Evolutionary conservation across 495 filamentous ascomycete genomes (phyloP).

Genomic region (Hypoxylon perforatum): DNA sequence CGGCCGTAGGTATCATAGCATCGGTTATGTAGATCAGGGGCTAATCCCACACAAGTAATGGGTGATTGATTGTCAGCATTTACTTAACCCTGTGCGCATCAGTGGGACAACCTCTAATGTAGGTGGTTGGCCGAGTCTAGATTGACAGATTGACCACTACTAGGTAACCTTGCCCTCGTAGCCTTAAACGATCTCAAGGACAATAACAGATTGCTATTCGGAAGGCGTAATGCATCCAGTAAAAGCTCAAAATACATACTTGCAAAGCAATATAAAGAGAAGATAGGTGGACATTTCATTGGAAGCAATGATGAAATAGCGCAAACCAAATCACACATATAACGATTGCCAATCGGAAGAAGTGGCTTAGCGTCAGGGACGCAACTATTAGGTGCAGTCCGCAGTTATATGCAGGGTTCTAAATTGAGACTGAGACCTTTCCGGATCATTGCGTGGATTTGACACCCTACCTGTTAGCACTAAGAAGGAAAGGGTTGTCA

Average conservation of each 20-base stretch:
- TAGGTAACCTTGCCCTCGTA: neutral
- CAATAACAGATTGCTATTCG: neutral
- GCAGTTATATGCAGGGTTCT: neutral
- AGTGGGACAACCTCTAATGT: conserved; percentile 24
- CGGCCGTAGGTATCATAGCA: neutral
- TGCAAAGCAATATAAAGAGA: neutral
- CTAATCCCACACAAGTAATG: conserved; percentile 4
- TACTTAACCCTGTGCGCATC: conserved; percentile 24
- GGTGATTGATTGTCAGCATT: conserved; percentile 32
- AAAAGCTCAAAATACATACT: conserved; percentile 6
- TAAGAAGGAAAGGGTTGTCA: too few species aligned
- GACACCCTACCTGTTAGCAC: too few species aligned
- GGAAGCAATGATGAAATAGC: neutral
- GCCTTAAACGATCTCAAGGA: neutral
- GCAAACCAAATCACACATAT: neutral
- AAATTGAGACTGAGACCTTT: too few species aligned
- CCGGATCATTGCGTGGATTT: too few species aligned
- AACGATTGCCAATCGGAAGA: neutral
- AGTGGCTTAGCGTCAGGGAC: neutral
- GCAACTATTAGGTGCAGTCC: neutral
- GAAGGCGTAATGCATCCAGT: neutral
- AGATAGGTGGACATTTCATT: neutral
- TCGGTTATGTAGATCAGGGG: conserved; percentile 16
- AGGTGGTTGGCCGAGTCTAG: conserved; percentile 18
- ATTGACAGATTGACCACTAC: neutral